These are phyloP conservation scores for Cenchrus americanus DNA, from an alignment of 176 grass and related monocot species.

Conservation along the genomic window DNA sequence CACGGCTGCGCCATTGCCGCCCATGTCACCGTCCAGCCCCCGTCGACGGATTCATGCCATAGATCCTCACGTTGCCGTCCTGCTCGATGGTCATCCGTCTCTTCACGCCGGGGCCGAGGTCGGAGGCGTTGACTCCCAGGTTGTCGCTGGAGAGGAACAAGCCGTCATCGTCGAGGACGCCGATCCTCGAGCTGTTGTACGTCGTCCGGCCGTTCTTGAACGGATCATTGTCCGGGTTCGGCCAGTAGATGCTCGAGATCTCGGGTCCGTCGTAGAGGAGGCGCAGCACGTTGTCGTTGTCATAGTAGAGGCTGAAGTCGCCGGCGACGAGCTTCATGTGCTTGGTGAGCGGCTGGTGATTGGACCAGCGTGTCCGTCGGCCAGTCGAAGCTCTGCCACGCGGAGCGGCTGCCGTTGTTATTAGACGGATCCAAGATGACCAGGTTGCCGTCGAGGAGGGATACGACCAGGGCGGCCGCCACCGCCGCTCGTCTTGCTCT, in stretches of 20 bases:
- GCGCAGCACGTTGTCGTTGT: constrained; percentile 59
- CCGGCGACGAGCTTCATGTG: constrained; percentile 37
- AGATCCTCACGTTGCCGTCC: constrained; percentile 59
- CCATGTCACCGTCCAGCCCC: constrained; percentile 51
- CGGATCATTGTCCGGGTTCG: background rate
- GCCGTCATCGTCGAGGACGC: constrained; percentile 44
- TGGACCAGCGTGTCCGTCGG: constrained; percentile 46
- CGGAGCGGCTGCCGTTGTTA: no score
- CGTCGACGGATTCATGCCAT: constrained; percentile 49
- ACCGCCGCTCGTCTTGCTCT: constrained; percentile 10
- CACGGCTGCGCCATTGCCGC: constrained; percentile 37
- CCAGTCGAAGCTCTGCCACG: constrained; percentile 52
- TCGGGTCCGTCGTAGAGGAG: constrained; percentile 50
- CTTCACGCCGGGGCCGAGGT: constrained; percentile 38
- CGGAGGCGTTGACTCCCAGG: constrained; percentile 29
- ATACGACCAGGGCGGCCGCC: constrained; percentile 21
- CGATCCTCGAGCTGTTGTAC: constrained; percentile 53
- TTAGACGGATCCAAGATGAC: constrained; percentile 25
- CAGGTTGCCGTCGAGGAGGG: constrained; percentile 60
- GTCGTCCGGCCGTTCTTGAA: constrained; percentile 34
- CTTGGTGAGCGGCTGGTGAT: constrained; percentile 31
- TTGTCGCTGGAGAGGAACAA: constrained; percentile 46
- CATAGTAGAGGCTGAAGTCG: constrained; percentile 49
- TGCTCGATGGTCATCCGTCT: constrained; percentile 57
- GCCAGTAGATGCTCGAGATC: constrained; percentile 62